phyloP scores from a whole-genome alignment of 305 asterid genomes.

The Fraxinus albicans region DNA sequence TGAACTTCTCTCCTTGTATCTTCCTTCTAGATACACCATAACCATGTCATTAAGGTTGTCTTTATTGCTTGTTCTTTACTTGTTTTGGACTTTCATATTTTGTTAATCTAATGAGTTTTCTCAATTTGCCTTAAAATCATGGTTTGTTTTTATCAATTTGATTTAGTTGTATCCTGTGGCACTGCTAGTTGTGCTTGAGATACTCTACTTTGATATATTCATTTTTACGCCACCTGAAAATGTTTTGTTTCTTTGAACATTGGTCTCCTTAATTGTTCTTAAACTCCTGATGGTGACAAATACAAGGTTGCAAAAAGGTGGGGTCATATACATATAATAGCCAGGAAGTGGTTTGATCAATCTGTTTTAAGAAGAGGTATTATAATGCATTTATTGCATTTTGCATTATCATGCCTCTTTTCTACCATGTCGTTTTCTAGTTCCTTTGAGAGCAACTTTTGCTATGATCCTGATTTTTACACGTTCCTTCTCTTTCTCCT shows the following conservation, averaged over 20 bases:
- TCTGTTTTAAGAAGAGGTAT: slow-evolving; percentile 88
- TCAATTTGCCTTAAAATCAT: slow-evolving; percentile 15
- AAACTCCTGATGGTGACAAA: slow-evolving; percentile 92
- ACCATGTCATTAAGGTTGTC: neutral
- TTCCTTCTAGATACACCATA: slow-evolving; percentile 8
- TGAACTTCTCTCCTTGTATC: neutral
- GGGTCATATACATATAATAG: slow-evolving; percentile 69
- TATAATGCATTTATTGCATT: slow-evolving; percentile 27
- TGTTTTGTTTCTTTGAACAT: slow-evolving; percentile 1
- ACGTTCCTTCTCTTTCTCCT: slow-evolving; percentile 23
- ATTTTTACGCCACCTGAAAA: neutral
- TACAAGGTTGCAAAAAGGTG: slow-evolving; percentile 87
- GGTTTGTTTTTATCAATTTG: slow-evolving; percentile 11
- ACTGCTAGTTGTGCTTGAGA: slow-evolving; percentile 10
- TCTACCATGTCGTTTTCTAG: slow-evolving; percentile 9
- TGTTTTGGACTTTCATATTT: slow-evolving; percentile 13
- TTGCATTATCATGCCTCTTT: slow-evolving; percentile 26
- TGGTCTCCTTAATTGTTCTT: slow-evolving; percentile 61
- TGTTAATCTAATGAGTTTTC: slow-evolving; percentile 10
- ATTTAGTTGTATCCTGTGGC: slow-evolving; percentile 4
- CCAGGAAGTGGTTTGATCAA: slow-evolving; percentile 84
- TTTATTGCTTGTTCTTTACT: slow-evolving; percentile 12
- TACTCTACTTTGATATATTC: slow-evolving; percentile 3
- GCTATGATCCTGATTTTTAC: slow-evolving; percentile 25
- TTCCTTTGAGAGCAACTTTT: slow-evolving; percentile 16